Percentiles rank a stretch among this genome's conserved stretches.
phyloP scores from a whole-genome alignment of 352 stramenopile species.

The Phytophthora hybrid region DNA sequence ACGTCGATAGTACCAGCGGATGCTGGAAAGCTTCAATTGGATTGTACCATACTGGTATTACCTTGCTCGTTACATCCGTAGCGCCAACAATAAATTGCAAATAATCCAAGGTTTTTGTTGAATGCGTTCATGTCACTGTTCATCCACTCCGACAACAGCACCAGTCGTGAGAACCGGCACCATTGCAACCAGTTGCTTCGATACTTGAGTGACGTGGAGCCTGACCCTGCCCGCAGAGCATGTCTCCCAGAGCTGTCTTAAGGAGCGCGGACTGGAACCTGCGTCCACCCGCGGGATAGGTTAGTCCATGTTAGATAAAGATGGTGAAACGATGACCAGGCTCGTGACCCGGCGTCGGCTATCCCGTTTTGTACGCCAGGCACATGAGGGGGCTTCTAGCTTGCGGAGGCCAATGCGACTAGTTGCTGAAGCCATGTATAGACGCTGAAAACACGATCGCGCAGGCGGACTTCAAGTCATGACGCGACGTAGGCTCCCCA shows the following conservation, averaged over 20 bases:
- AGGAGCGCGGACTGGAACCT: conserved; percentile 1
- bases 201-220: conserved; percentile 18
- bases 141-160: conserved; percentile 5
- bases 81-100: conserved; percentile 5
- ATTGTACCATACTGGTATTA: conserved; percentile 9
- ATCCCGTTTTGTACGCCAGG: conserved; percentile 10
- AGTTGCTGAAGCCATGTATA: no score
- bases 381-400: conserved; percentile 10
- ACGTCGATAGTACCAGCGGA: conserved; percentile 3
- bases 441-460: no score
- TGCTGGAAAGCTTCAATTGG: neutral
- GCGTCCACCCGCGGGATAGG: conserved; percentile 9
- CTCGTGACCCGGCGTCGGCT: conserved; percentile 20
- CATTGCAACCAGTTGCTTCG: conserved; percentile 16
- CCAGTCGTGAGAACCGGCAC: neutral
- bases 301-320: conserved; percentile 21
- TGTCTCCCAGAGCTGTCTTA: conserved; percentile 15
- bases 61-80: neutral
- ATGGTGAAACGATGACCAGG: conserved; percentile 7
- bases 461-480: no score
- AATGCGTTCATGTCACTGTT: neutral
- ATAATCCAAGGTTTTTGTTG: neutral
- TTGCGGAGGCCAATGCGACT: no score
- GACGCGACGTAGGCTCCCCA: conserved; percentile 20
- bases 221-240: conserved; percentile 2